Evolutionary conservation across 2,329 filamentous ascomycete genomes (phyloP).

Genomic region (Ramularia collo-cygni): DNA sequence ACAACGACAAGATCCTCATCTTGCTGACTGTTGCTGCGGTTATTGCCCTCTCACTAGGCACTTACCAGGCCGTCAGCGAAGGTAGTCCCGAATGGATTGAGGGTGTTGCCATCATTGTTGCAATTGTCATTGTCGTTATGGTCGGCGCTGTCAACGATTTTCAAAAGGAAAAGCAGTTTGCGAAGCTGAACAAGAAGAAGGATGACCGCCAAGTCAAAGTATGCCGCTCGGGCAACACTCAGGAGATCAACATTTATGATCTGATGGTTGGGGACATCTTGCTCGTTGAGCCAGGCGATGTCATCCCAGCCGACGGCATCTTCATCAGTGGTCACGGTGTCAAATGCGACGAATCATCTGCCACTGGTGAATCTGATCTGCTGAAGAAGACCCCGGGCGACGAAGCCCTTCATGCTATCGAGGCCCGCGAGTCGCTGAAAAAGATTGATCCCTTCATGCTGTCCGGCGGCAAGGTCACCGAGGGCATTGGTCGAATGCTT

Average conservation of each 20-base stretch:
- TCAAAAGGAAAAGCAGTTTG: slow-evolving; percentile 75
- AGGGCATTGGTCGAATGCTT: slow-evolving; percentile 68
- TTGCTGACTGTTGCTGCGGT: slow-evolving; percentile 62
- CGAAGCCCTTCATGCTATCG: slow-evolving; percentile 59
- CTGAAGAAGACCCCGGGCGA: slow-evolving; percentile 60
- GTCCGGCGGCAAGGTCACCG: slow-evolving; percentile 72
- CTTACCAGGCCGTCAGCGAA: slow-evolving; percentile 56
- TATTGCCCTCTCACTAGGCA: slow-evolving; percentile 67
- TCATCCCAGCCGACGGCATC: slow-evolving; percentile 66
- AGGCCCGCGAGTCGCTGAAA: slow-evolving; percentile 53
- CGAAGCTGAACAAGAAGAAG: slow-evolving; percentile 74
- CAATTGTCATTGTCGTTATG: slow-evolving; percentile 67
- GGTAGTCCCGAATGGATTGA: slow-evolving; percentile 72
- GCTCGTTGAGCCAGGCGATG: slow-evolving; percentile 65
- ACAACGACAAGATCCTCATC: slow-evolving; percentile 74
- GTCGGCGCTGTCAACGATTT: slow-evolving; percentile 76
- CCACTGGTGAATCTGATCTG: slow-evolving; percentile 68
- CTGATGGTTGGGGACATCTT: slow-evolving; percentile 68
- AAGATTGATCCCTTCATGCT: slow-evolving; percentile 81
- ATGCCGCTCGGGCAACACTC: slow-evolving; percentile 64
- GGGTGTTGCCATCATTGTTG: slow-evolving; percentile 70
- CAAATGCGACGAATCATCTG: slow-evolving; percentile 67
- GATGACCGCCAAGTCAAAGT: slow-evolving; percentile 69
- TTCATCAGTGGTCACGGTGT: slow-evolving; percentile 61
- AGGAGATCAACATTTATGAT: slow-evolving; percentile 64